Evolutionary conservation across 306 rosid genomes (phyloP), one percentile per base, ranked within the genome.

Genomic region (Calophaca sinica): DNA sequence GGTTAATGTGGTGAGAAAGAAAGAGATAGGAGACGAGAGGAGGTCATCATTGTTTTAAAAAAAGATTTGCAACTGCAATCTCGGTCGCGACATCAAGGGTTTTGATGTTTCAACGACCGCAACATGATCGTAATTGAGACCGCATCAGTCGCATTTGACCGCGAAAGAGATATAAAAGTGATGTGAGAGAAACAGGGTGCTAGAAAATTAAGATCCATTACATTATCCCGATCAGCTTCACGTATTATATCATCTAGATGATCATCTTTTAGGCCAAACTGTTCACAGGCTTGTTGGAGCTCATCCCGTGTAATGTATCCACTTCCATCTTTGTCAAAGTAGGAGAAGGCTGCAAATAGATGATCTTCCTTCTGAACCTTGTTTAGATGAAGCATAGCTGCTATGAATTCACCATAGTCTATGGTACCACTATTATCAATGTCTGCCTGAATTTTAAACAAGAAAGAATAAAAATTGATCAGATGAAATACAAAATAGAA

Each of bases 301-400:
- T 94, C 99, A 73, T 94, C 99, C 42, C 54, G 75, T 36, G 99
- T 92, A 31, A 94, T 94, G 84, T 92, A 92, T 52, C 99, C 99
- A 74, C 99, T 94, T 2, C 96, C 93, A 82, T 94, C 99, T 86
- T 82, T 87, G 86, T 94, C 99, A 62, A 94, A 87, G 81, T 94
- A 94, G 2, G 90, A 75, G 79, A 94, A 94, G 63, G 99, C 96
- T 35, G 97, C 87, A 83, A 44, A 94, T 68, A 94, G 87, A 68
- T 86, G 96, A 81, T 94, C 99, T 81, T 94, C 97, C 86, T 84
- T 89, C 80, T 92, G 96, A 73, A 94, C 33, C 85, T 91, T 87
- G 89, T 90, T 94, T 77, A 92, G 84, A 76, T 92, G 93, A 48
- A 94, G 89, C 99, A 94, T 94, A 48, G 97, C 96, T 74, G 99